phyloP scores from a whole-genome alignment of 495 filamentous ascomycete genomes.

The Aspergillus affinis region DNA sequence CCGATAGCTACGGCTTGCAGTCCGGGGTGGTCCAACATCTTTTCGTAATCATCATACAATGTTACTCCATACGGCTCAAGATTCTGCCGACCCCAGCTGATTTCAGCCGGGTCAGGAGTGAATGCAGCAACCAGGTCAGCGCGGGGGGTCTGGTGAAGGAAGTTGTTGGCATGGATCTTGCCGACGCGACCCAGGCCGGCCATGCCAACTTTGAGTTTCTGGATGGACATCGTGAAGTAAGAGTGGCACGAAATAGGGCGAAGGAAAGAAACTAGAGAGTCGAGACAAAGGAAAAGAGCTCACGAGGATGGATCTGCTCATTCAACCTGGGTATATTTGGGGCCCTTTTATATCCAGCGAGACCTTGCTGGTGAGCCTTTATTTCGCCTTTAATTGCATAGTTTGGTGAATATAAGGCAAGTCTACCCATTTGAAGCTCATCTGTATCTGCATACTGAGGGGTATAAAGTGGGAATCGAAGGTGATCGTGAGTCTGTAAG shows the following conservation, averaged over 20 bases:
- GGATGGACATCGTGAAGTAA: constrained; percentile 28
- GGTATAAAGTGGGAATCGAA: background rate
- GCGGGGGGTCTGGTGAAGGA: constrained; percentile 42
- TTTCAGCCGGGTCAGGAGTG: constrained; percentile 39
- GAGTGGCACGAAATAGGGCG: background rate
- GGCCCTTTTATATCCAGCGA: background rate
- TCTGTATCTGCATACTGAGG: background rate
- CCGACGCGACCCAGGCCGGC: constrained; percentile 54
- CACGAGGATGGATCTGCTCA: background rate
- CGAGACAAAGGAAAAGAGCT: background rate
- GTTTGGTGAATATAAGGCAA: background rate
- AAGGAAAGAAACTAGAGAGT: background rate
- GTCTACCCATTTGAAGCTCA: constrained; percentile 5
- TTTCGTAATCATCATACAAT: constrained; percentile 45
- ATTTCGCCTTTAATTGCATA: background rate
- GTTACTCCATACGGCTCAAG: constrained; percentile 39
- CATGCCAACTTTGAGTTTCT: constrained; percentile 40
- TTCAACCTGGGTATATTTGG: background rate
- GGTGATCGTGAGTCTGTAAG: background rate
- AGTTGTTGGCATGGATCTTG: constrained; percentile 44
- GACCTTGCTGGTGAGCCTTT: background rate
- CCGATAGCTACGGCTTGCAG: constrained; percentile 49
- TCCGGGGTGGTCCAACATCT: constrained; percentile 48
- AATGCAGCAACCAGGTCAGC: constrained; percentile 46
- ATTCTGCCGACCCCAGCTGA: constrained; percentile 41